Evolutionary conservation across 2,329 filamentous ascomycete species (phyloP), one percentile per base, ranked within the genome.

Genomic region (Talaromyces sp.): DNA sequence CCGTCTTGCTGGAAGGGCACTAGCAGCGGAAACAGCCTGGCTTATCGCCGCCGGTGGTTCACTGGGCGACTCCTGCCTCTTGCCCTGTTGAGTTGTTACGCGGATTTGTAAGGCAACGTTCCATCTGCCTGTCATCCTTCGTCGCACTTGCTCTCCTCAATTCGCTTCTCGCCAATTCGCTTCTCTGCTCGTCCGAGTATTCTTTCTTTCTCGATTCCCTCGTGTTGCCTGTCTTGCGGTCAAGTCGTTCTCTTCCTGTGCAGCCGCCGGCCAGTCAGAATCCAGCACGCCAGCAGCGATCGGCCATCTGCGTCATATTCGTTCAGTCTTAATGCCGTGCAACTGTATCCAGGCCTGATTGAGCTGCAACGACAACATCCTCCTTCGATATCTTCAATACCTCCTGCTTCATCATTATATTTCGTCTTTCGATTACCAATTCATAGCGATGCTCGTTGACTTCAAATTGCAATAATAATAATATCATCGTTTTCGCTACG

Each of bases 231-330:
- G 19, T 47, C 47, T 50, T 50, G 47, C 47, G 47, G 22, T 31
- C 47, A 49, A 49, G 3, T 31, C n/a, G n/a, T 39, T 39, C 17
- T 45, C 39, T 31, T 31, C 27, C 33, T 39, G 25, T 22, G 19
- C 27, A 37, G 31, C 35, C 13, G 39, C 19, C 11, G 43, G 19
- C 19, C 49, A 31, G 31, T 41, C 50, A 54, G 50, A 35, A 37
- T 7, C 17, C 47, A 39, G 45, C 59, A 39, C n/a, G 35, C 22
- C 47, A 41, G 33, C 22, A 54, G 25, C 60, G 47, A 62, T 56
- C 49, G 47, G 47, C 60, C 33, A 31, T 45, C 61, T 62, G 61
- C 61, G 61, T 62, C 61, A 62, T 56, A 58, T 31, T 43, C 56
- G 9, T 11, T 9, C 25, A 2, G 52, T 33, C 11, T 33, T 19